A percentile compares a stretch with the other conserved stretches of the same genome.
These are phyloP conservation scores for Tolypocladium amazonense DNA, from an alignment of 2,329 filamentous ascomycete species.

Conservation along the genomic window DNA sequence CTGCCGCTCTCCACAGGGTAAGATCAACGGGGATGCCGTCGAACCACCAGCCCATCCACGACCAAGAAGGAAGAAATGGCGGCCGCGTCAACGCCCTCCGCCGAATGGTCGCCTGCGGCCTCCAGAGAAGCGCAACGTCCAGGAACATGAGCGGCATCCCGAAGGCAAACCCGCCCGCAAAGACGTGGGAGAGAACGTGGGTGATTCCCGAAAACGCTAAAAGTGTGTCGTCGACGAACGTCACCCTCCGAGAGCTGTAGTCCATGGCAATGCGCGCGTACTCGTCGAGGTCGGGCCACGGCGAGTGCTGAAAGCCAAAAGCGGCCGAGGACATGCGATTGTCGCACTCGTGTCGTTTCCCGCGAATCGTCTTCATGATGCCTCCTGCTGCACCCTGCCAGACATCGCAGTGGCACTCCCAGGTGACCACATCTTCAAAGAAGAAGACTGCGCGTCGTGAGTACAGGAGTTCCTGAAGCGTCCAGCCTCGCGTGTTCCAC, in stretches of 20 bases:
- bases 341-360: slow-evolving; percentile 20
- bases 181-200: slow-evolving; percentile 27
- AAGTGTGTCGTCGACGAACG: slow-evolving; percentile 29
- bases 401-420: slow-evolving; percentile 34
- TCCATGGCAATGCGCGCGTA: slow-evolving; percentile 32
- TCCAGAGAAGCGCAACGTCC: slow-evolving; percentile 33
- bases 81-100: slow-evolving; percentile 23
- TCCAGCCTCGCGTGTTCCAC: slow-evolving; percentile 32
- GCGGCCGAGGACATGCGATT: slow-evolving; percentile 19
- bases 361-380: slow-evolving; percentile 19
- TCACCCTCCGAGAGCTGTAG: slow-evolving; percentile 28
- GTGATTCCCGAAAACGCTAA: slow-evolving; percentile 32
- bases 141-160: slow-evolving; percentile 36
- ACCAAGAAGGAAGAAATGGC: slow-evolving; percentile 32
- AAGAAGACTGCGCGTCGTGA: slow-evolving; percentile 31
- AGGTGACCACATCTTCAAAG: slow-evolving; percentile 30
- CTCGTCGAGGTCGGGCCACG: slow-evolving; percentile 35
- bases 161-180: slow-evolving; percentile 31
- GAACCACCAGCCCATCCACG: slow-evolving; percentile 38
- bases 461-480: slow-evolving; percentile 31
- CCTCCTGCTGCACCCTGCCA: slow-evolving; percentile 25
- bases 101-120: slow-evolving; percentile 30
- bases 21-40: slow-evolving; percentile 31
- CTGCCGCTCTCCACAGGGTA: slow-evolving; percentile 29
- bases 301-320: slow-evolving; percentile 27